phyloP scores from a whole-genome alignment of 1,139 yeast genomes.

The Pichia sp. region DNA sequence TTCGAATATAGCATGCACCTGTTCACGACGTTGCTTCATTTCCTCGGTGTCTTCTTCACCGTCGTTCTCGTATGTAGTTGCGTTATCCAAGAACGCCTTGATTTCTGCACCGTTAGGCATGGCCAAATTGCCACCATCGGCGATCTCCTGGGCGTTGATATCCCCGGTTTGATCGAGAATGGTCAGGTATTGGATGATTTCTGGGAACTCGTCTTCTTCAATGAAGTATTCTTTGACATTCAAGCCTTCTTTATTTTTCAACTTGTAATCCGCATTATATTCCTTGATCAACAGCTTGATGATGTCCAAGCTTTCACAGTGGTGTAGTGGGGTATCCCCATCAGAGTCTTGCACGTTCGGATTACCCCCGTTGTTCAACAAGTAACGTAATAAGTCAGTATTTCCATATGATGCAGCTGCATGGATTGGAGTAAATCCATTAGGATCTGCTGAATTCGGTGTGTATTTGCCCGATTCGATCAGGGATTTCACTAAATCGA shows the following conservation, averaged over 20 bases:
- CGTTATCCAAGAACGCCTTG: constrained; percentile 45
- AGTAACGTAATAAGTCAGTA: constrained; percentile 56
- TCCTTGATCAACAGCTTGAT: constrained; percentile 68
- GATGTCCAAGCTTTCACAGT: constrained; percentile 67
- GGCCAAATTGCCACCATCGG: constrained; percentile 27
- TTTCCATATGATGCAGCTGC: constrained; percentile 97
- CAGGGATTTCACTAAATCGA: constrained; percentile 53
- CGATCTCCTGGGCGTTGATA: constrained; percentile 1
- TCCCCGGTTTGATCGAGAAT: constrained; percentile 20
- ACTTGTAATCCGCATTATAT: constrained; percentile 60
- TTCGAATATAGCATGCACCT: constrained; percentile 67
- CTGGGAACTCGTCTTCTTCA: constrained; percentile 87
- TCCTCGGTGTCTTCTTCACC: constrained; percentile 25
- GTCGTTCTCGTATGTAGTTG: constrained; percentile 13
- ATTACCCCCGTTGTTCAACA: constrained; percentile 67
- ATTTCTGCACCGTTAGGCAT: constrained; percentile 50
- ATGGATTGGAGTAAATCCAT: constrained; percentile 94
- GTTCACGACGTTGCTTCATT: constrained; percentile 45
- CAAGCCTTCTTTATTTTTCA: constrained; percentile 69
- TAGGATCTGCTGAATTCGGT: constrained; percentile 79
- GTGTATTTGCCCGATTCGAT: constrained; percentile 51
- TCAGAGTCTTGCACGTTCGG: constrained; percentile 80
- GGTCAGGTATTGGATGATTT: constrained; percentile 59
- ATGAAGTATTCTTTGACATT: constrained; percentile 65
- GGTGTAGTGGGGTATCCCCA: constrained; percentile 96